Evolutionary conservation across 1,139 yeast genomes (phyloP), one percentile per base, ranked within the genome.

Genomic region (Hyphopichia burtonii): DNA sequence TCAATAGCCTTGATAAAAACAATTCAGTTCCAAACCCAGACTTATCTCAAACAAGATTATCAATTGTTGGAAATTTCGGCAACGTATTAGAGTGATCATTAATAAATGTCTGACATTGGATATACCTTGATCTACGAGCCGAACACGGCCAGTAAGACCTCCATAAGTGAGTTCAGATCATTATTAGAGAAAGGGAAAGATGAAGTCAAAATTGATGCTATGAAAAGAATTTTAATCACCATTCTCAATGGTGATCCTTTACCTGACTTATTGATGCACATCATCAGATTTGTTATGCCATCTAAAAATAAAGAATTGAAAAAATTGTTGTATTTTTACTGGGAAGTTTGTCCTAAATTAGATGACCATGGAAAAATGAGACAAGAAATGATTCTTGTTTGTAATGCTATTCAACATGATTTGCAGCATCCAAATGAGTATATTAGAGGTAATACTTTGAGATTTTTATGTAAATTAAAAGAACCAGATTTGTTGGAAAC

Each of bases 331-430:
- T 94, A 93, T 60, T 89, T 90, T 59, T 94, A 94, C 72, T 94
- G 99, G 99, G 99, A 94, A 66, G 89, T 91, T 44, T 94, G 96
- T 61, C 96, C 97, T 42, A 94, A 94, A 68, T 74, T 84, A 54
- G 96, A 89, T 55, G 75, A 79, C 38, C 84, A 85, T 41, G 99
- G 99, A 5, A 88, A 88, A 63, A 80, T 94, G 75, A 88, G 90
- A 71, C 98, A 91, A 65, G 99, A 94, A 68, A 93, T 94, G 98
- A 93, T 94, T 68, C 80, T 94, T 53, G 99, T 93, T 40, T 93
- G 98, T 71, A 94, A 94, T 63, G 97, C 98, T 43, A 89, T 94
- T 57, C 96, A 94, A 66, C 90, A 93, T 66, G 99, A 94, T 64
- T 78, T 94, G 54, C 97, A 91, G 66, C 99, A 94, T 68, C 97